Evolutionary conservation across 805 yeast genomes (phyloP).

Genomic region (Deakozyma indianensis): DNA sequence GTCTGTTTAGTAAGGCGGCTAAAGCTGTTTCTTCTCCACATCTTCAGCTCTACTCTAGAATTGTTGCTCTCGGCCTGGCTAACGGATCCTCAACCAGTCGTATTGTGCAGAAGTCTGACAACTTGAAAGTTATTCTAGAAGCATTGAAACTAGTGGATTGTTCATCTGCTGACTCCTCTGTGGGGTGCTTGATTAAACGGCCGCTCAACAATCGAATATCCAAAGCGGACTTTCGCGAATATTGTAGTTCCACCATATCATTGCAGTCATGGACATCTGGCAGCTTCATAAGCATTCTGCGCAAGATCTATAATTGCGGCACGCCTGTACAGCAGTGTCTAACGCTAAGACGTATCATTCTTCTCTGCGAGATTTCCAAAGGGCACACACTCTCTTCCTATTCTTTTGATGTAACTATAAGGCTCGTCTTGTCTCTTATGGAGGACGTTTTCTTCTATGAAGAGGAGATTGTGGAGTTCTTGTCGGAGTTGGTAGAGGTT

Average conservation of each 20-base stretch:
- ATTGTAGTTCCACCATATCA: background rate
- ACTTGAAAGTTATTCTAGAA: background rate
- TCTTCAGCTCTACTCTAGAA: background rate
- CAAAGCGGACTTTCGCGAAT: background rate
- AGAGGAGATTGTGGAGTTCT: background rate
- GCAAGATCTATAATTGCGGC: background rate
- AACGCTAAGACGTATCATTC: background rate
- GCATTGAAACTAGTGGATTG: background rate
- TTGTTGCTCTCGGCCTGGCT: background rate
- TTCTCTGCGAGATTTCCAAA: background rate
- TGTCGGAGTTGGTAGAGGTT: background rate
- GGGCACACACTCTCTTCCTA: background rate
- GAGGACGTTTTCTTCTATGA: background rate
- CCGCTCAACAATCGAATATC: background rate
- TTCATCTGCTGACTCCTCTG: no score
- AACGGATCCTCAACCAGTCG: no score
- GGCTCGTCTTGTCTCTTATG: background rate
- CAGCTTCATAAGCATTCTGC: background rate
- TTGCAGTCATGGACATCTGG: background rate
- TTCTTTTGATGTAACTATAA: background rate
- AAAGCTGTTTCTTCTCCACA: background rate
- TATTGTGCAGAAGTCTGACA: no score
- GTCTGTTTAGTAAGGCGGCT: background rate
- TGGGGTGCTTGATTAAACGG: background rate
- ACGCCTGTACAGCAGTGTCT: background rate